phyloP scores from a whole-genome alignment of 108 stramenopile species.

The Skeletonema potamos region DNA sequence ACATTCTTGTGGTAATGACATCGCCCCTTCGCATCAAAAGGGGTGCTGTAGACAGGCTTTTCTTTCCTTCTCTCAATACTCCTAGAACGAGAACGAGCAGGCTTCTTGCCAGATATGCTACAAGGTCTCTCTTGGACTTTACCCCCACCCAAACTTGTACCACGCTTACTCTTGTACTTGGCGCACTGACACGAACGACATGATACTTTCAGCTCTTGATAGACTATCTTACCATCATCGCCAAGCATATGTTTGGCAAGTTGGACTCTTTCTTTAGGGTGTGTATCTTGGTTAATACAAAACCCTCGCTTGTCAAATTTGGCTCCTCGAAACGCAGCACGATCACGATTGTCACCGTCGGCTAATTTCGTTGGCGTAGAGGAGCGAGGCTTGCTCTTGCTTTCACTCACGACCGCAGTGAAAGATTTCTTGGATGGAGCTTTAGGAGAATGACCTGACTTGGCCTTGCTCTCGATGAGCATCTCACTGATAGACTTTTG shows the following conservation, averaged over 20 bases:
- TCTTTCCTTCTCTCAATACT: neutral
- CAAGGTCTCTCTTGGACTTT: constrained; percentile 25
- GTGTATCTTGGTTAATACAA: constrained; percentile 21
- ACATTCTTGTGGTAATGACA: constrained; percentile 43
- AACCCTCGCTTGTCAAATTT: constrained; percentile 31
- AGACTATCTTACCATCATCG: constrained; percentile 20
- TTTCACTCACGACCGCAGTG: neutral
- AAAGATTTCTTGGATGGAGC: neutral
- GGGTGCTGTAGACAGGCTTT: constrained; percentile 22
- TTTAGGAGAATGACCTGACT: neutral
- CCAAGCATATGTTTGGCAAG: constrained; percentile 18
- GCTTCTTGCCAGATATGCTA: neutral
- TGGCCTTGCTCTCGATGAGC: neutral
- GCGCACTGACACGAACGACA: constrained; percentile 27
- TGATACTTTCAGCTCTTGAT: constrained; percentile 26
- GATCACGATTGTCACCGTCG: neutral
- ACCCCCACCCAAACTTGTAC: constrained; percentile 20
- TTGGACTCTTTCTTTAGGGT: constrained; percentile 19
- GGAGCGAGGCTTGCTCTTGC: neutral
- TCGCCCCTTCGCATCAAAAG: constrained; percentile 42
- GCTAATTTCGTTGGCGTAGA: neutral
- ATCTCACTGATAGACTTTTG: neutral
- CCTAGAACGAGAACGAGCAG: neutral
- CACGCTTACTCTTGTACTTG: constrained; percentile 24
- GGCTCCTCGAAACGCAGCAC: constrained; percentile 26